Evolutionary conservation across 2,329 filamentous ascomycete genomes (phyloP), one percentile per base, ranked within the genome.

Genomic region (Elsinoe perseae): DNA sequence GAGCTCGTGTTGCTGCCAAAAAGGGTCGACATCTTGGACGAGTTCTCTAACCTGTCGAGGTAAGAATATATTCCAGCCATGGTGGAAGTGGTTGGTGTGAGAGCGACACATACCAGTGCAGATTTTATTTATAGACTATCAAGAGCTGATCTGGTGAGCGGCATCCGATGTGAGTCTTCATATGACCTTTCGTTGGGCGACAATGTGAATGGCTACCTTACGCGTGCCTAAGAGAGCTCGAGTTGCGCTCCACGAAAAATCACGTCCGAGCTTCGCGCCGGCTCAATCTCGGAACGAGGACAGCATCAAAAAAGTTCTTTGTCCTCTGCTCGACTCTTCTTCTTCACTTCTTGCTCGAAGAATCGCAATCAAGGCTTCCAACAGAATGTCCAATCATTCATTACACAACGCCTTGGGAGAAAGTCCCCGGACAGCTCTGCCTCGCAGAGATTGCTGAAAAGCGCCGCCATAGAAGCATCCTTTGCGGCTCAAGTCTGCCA

Each of bases 351-450:
- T 95, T 91, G 91, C 81, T 91, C 89, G 83, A 96, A 89, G 89
- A 89, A 95, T 96, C 92, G 92, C 91, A 86, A 84, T 95, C 90
- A 86, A 95, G 96, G 92, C 91, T 89, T 76, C 90, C 88, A 86
- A 95, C 89, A 86, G 89, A 87, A 79, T 81, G 68, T 69, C 66
- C 66, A 62, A 65, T 65, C 66, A 61, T 56, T 65, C 60, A 72
- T 63, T 74, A 68, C 66, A 71, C 54, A 70, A 64, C 62, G 91
- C 91, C 96, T 96, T 93, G 90, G 92, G 92, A 95, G 92, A 97
- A 97, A 97, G 92, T 97, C 92, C 92, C 92, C 92, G 92, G 92
- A 96, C 91, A 85, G n/a, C 61, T 76, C 80, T 80, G 79, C 72
- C 69, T 68, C 69, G 75, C 72, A 76, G 77, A 76, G 71, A 75